Percentiles rank a stretch among this genome's conserved stretches.
Evolutionary conservation across 164 flowering plant species (phyloP).

Genomic region (Piper betle): DNA sequence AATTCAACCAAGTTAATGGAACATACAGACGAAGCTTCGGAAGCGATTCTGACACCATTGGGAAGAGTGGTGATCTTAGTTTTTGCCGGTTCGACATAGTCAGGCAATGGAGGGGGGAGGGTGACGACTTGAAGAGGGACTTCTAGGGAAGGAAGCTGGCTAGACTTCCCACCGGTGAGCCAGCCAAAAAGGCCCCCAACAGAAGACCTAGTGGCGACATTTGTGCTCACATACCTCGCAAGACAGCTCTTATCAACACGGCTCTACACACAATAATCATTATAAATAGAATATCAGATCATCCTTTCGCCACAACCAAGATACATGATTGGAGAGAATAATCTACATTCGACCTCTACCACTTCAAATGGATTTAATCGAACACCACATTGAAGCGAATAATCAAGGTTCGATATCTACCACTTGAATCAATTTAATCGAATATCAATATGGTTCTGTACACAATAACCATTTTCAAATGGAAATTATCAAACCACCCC

Average conservation of each 20-base stretch:
- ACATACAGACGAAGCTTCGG: conserved; percentile 63
- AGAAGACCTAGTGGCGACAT: conserved; percentile 29
- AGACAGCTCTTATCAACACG: conserved; percentile 8
- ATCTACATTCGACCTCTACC: no score
- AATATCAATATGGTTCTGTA: no score
- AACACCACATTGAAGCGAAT: no score
- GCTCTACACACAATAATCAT: conserved; percentile 20
- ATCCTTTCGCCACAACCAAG: neutral
- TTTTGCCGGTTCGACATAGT: conserved; percentile 60
- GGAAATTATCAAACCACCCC: neutral
- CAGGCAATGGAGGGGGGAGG: conserved; percentile 65
- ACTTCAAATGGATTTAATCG: no score
- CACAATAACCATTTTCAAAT: no score
- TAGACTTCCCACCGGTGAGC: conserved; percentile 53
- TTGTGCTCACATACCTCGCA: conserved; percentile 46
- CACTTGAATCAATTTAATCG: no score
- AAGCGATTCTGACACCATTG: conserved; percentile 82
- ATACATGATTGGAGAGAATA: no score
- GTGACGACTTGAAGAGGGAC: conserved; percentile 54
- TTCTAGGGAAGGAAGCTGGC: conserved; percentile 42
- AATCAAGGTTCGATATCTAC: no score
- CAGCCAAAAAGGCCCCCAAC: conserved; percentile 65
- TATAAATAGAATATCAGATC: neutral
- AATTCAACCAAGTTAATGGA: no score
- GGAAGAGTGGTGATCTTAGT: conserved; percentile 74